Evolutionary conservation across 106 monocot genomes (phyloP).

Genomic region (Apostasia shenzhenica): DNA sequence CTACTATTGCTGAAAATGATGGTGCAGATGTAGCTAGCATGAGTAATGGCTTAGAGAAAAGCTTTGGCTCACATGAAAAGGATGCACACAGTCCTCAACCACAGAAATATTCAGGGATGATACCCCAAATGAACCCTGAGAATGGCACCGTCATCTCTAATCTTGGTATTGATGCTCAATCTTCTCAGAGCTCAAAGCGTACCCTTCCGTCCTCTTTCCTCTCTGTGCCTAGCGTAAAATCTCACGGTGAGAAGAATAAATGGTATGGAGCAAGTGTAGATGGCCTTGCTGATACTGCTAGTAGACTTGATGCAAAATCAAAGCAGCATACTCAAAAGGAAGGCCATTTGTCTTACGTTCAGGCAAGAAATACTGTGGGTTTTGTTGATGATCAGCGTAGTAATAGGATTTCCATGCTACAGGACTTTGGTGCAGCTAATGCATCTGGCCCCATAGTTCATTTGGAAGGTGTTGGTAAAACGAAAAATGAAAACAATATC

Average conservation of each 20-base stretch:
- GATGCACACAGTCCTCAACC: not conserved
- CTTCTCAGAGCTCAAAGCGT: not conserved
- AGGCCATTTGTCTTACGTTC: not conserved
- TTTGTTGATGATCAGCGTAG: not conserved
- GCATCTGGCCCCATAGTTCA: not conserved
- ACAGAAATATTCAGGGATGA: not conserved
- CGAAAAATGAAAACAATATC: not conserved
- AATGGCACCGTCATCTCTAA: not conserved
- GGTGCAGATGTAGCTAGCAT: not conserved
- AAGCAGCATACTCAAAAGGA: not conserved
- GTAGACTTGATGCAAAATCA: not conserved
- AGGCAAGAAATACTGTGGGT: not conserved
- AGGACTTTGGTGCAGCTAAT: slow-evolving; percentile 1
- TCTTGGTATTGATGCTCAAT: not conserved
- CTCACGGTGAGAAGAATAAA: not conserved
- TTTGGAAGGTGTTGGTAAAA: not conserved
- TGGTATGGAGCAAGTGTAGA: not conserved
- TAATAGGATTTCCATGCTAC: not conserved
- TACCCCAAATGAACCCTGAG: not conserved
- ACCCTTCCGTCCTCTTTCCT: slow-evolving; percentile 6
- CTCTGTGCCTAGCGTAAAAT: not conserved
- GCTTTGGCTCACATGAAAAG: not conserved
- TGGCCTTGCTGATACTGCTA: not conserved
- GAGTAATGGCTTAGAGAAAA: too few relatives aligned
- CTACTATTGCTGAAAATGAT: not conserved